Conservation (phyloP, 2,329 filamentous ascomycete species). For the Xenoacremonium recifei region DNA sequence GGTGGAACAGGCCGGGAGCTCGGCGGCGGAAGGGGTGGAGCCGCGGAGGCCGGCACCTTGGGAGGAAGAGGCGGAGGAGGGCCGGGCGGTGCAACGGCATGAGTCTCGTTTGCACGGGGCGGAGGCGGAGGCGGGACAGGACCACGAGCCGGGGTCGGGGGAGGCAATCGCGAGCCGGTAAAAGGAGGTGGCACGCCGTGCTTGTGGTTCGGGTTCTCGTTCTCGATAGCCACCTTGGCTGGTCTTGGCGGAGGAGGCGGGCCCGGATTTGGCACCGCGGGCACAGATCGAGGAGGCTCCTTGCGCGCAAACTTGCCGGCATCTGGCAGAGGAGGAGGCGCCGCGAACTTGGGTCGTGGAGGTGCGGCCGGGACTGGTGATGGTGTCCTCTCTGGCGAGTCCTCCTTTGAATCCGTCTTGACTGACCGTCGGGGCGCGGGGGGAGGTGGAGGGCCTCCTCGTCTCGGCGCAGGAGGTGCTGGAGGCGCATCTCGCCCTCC, state of each 20-base stretch:
- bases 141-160: constrained; percentile 71
- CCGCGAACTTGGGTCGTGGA: constrained; percentile 66
- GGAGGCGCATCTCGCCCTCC: constrained; percentile 25
- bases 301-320: constrained; percentile 80
- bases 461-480: constrained; percentile 22
- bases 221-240: constrained; percentile 68
- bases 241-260: constrained; percentile 45
- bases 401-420: constrained; percentile 47
- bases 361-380: constrained; percentile 49
- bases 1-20: constrained; percentile 52
- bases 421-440: constrained; percentile 58
- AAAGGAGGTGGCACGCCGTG: constrained; percentile 83
- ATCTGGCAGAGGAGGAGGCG: constrained; percentile 84
- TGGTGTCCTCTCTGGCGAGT: constrained; percentile 66
- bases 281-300: constrained; percentile 29
- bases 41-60: constrained; percentile 43
- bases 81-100: constrained; percentile 29
- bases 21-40: constrained; percentile 51
- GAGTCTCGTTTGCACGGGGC: constrained; percentile 35
- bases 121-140: constrained; percentile 72
- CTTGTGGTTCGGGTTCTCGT: constrained; percentile 51
- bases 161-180: constrained; percentile 65
- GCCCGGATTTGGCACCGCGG: constrained; percentile 27
- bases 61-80: constrained; percentile 49
- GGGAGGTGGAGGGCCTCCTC: constrained; percentile 32